Evolutionary conservation across 495 filamentous ascomycete species (phyloP), one percentile per base, ranked within the genome.

Genomic region (Hypoxylon perforatum): DNA sequence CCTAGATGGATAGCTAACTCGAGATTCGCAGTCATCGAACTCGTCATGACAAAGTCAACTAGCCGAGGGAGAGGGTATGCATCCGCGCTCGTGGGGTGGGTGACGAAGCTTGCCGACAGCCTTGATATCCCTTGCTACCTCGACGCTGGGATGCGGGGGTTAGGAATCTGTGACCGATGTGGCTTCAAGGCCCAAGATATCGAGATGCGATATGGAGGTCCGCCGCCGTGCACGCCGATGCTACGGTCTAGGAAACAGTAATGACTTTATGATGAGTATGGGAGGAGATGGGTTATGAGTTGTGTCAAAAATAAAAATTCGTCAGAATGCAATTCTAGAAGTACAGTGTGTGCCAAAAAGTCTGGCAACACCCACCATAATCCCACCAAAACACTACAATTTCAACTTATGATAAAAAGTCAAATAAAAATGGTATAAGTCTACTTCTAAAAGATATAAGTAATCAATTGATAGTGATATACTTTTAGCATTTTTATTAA

Each of bases 161-260:
- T 72, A 65, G 62, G 65, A 12, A 74, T 74, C 23, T 71, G 65
- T 17, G 72, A 74, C 12, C 69, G 65, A 23, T 62, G 58, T 36
- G 72, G 65, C 15, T 72, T 74, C 38, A 56, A 65, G 49, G 57
- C 69, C 42, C 62, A 74, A 41, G 60, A 71, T 7, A 51, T 71
- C 9, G 60, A 63, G 39, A 42, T 60, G 30, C 57, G 63, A 21
- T 74, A 74, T 18, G 63, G 59, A 22, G 72, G 70, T 12, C 61
- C 65, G 42, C 71, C 72, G 14, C 72, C 72, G 19, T 74, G 69
- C 28, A 63, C 64, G 14, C 72, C 72, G 19, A 74, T 72, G 65
- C 35, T 70, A 9, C 61, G 69, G 47, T 51, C 69, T 9, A 70
- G 41, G 15, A 63, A 61, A 14, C 45, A 67, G 46, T 46, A 18